Base-by-base conservation (phyloP, 2,329 filamentous ascomycete species). In the Raffaelea arxii region DNA sequence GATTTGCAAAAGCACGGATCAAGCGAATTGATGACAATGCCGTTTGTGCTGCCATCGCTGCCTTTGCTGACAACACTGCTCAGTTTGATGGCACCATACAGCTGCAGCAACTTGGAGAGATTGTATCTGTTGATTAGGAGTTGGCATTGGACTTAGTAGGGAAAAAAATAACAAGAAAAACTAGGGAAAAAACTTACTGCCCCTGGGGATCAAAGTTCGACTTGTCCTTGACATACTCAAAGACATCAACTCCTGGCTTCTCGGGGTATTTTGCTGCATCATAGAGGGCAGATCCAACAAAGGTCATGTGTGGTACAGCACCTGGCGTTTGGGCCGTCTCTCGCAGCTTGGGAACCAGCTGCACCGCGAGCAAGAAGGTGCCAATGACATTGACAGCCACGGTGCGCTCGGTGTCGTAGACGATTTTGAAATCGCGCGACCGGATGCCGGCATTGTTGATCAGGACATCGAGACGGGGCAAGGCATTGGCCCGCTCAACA, bases 361-460 rank as follows among this genome's bases (percentile, higher is more conserved):
- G 50, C 18, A 50, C 19, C 18, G 42, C 46, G 16, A 52, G 46
- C 37, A 53, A 36, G 35, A 53, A 49, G n/a, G 51, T 53, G n/a
- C 51, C 51, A 14, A 53, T 46, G 35, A 49, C 43, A 32, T 53
- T 53, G 11, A 51, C 45, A 11, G 43, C 47, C 1, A 43, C 22
- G 19, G 42, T 49, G 3, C 30, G 35, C 51, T 53, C 51, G 14
- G 47, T 53, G 40, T 39, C 49, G 24, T 51, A 46, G 46, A 49
- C 51, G 7, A 47, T 27, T 14, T 40, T 43, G 65, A 54, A 69
- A 59, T 6, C 69, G 48, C 46, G 12, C n/a, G 24, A 24, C 16
- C 18, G 23, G 16, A 42, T 30, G 23, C 40, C 40, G 4, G 40
- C 24, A 22, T 42, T 42, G 40, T 42, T 42, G 24, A 42, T 27